Evolutionary conservation across 371 early-diverging fungal species (phyloP), one percentile per base, ranked within the genome.

Genomic region (Polyrhizophydium stewartii): DNA sequence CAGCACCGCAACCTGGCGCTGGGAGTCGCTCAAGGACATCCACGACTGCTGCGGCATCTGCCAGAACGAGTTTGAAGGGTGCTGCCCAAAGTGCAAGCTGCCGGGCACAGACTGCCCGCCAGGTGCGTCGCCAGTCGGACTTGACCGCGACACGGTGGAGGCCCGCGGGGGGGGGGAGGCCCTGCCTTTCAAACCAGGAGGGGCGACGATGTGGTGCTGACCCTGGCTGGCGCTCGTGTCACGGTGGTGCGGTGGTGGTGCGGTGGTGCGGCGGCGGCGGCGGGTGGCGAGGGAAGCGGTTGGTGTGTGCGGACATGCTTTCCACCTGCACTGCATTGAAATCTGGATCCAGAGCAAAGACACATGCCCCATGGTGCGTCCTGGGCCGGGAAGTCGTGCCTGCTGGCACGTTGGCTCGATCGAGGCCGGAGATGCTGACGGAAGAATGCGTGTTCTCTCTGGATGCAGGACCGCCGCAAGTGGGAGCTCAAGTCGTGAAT

Each of bases 11-110:
- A 65, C 69, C 10, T 90, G 90, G 90, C 71, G 66, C 55, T 90
- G 90, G 90, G 78, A 85, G 32, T 80, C 85, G n/a, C 71, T 45
- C 16, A 28, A 58, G 38, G 62, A 76, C 21, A 84, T 87, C 55
- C 87, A 90, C 45, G 93, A 91, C 56, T 86, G 91, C 22, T 94
- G 95, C 67, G 92, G 93, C 0, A 93, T 94, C 65, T 94, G 95
- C 60, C 83, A 89, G 17, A 76, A 71, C 17, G 69, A 78, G 0
- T 94, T 87, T 69, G 94, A 94, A 53, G 85, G 75, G 12, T 88
- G 88, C 61, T 94, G 95, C 66, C 88, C 91, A 0, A 75, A 70
- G 30, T 94, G 95, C 72, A 88, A 83, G 56, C 72, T 80, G 40
- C 95, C 95, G 0, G 95, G 95, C 22, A 92, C 92, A 62, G 92